These are phyloP conservation scores for Boletus rex-veris DNA, from an alignment of 768 basidiomycete species.

Conservation along the genomic window DNA sequence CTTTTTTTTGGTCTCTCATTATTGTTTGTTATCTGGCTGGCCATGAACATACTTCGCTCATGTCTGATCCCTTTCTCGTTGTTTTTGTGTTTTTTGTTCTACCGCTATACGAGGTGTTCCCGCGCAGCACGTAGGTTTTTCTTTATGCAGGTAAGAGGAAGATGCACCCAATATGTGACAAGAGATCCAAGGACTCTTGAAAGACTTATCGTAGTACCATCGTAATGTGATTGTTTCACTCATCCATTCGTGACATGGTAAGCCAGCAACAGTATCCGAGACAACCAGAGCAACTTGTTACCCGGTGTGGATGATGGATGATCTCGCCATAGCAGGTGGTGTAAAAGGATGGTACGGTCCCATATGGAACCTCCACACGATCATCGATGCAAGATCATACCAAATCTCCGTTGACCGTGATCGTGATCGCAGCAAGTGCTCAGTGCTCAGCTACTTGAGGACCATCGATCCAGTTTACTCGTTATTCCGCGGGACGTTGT, in stretches of 20 bases:
- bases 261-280: neutral
- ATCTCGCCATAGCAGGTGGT: too few relatives aligned
- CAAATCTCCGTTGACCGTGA: too few relatives aligned
- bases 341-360: too few relatives aligned
- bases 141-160: constrained; percentile 29
- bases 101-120: constrained; percentile 13
- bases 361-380: too few relatives aligned
- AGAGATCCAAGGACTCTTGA: constrained; percentile 25
- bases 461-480: too few relatives aligned
- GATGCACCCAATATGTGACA: constrained; percentile 24
- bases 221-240: constrained; percentile 26
- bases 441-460: too few relatives aligned
- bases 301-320: neutral
- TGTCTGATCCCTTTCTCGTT: constrained; percentile 7
- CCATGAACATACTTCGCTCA: constrained; percentile 21
- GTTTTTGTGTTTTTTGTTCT: constrained; percentile 16
- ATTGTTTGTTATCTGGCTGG: constrained; percentile 26
- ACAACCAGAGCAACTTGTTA: neutral
- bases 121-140: constrained; percentile 15
- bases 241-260: neutral
- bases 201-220: constrained; percentile 23
- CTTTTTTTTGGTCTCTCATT: constrained; percentile 17
- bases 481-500: too few relatives aligned
- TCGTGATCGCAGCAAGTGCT: too few relatives aligned
- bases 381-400: too few relatives aligned